Evolutionary conservation across 2,329 filamentous ascomycete genomes (phyloP).

Genomic region (Domatiomyces catenatus): DNA sequence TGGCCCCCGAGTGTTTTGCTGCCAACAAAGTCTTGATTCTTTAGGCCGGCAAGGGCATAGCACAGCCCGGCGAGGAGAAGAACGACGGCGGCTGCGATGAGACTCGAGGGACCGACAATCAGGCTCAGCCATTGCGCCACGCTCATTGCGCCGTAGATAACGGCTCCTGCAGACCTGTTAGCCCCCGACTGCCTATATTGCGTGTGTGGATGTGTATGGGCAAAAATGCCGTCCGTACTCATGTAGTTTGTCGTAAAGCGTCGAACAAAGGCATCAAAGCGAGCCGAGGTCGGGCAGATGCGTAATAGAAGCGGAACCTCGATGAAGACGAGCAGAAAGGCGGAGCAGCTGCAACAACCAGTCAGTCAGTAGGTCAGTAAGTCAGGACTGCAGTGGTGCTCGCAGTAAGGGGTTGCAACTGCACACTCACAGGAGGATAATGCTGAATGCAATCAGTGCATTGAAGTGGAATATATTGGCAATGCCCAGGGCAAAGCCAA

Average conservation of each 20-base stretch:
- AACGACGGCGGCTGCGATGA: constrained; percentile 77
- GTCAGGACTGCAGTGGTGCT: background rate
- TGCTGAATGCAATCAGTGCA: constrained; percentile 45
- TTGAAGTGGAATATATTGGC: constrained; percentile 52
- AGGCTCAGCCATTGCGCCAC: constrained; percentile 73
- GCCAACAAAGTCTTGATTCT: constrained; percentile 32
- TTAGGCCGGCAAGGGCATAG: constrained; percentile 42
- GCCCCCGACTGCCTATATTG: too few relatives aligned
- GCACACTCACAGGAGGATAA: constrained; percentile 39
- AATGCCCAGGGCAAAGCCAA: constrained; percentile 53
- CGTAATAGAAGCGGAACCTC: constrained; percentile 88
- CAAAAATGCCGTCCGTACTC: too few relatives aligned
- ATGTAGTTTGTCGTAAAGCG: constrained; percentile 92
- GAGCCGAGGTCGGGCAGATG: constrained; percentile 86
- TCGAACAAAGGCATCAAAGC: constrained; percentile 80
- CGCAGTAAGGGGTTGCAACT: too few relatives aligned
- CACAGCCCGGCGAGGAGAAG: constrained; percentile 62
- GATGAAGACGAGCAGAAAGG: constrained; percentile 64
- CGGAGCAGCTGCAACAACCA: constrained; percentile 40
- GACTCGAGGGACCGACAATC: constrained; percentile 45
- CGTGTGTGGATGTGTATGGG: too few relatives aligned
- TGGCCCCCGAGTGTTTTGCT: constrained; percentile 94
- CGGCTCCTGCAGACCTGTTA: constrained; percentile 39
- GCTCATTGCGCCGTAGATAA: constrained; percentile 68
- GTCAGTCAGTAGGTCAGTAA: constrained; percentile 1